Evolutionary conservation across 768 basidiomycete species (phyloP), one percentile per base, ranked within the genome.

Genomic region (Podaxis sp.): DNA sequence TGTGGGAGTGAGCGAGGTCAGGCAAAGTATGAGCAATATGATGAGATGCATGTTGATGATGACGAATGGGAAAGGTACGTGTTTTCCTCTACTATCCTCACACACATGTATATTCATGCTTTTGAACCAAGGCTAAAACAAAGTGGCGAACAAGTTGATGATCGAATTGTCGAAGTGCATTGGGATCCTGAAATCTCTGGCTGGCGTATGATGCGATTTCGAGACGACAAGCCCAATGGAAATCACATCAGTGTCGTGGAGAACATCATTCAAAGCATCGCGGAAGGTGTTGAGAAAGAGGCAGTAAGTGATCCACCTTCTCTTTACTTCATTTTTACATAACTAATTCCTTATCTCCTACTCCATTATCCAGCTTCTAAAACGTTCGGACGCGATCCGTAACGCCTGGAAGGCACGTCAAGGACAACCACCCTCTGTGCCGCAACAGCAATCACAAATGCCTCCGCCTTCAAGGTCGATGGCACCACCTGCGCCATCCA

Each of bases 201-300:
- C 51, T 98, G 96, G 95, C 86, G 86, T 61, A 87, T 94, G 84
- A 88, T 98, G 86, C 86, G 97, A 51, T 96, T 96, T 72, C 77
- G 97, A 68, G 88, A 96, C 68, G 97, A 99, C 74, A 99, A 99
- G 73, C 90, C 86, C 2, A 76, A 96, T 65, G 97, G 94, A 15
- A 99, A 99, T 73, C 94, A 93, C 73, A 83, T 82, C 63, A 83
- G 76, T 33, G 86, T 94, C 59, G 94, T 98, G 52, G 86, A 92
- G 61, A 92, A 89, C 66, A 94, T 99, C 68, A 85, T 98, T 57
- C 82, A 88, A 67, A 96, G 90, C 67, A 98, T 99, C 65, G 84
- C 85, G 49, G 96, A 98, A 73, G 97, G 97, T 9, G 94, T 98
- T 41, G 94, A 96, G 70, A 90, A 91, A 69, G 86, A 93, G 43